These are phyloP conservation scores for Ambrosia trifida DNA, from an alignment of 129 eudicot genomes.

Conservation along the genomic window DNA sequence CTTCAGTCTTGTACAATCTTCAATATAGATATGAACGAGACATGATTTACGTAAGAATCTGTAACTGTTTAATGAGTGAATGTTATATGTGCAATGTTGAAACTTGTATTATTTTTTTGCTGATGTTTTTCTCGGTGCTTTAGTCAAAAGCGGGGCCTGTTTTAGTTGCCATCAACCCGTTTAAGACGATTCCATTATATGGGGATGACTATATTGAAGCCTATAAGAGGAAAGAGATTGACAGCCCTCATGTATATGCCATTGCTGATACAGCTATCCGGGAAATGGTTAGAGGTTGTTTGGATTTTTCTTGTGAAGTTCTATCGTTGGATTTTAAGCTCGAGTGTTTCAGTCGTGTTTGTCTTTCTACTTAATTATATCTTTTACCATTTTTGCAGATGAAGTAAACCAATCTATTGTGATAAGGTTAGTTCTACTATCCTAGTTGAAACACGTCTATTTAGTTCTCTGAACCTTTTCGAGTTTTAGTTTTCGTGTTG, in stretches of 20 bases:
- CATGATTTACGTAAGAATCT: slow-evolving; percentile 66
- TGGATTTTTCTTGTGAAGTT: neutral
- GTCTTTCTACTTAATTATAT: neutral
- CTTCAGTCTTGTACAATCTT: slow-evolving; percentile 79
- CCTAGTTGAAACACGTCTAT: slow-evolving; percentile 7
- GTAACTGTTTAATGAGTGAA: slow-evolving; percentile 21
- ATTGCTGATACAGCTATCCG: slow-evolving; percentile 74
- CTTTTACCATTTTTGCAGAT: slow-evolving; percentile 46
- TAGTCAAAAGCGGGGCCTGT: slow-evolving; percentile 97
- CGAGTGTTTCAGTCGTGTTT: slow-evolving; percentile 2
- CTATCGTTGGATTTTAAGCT: neutral
- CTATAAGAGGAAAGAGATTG: slow-evolving; percentile 53
- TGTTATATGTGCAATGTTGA: neutral
- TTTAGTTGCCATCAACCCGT: slow-evolving; percentile 84
- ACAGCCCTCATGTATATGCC: slow-evolving; percentile 96
- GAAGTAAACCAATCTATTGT: slow-evolving; percentile 92
- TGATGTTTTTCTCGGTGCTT: slow-evolving; percentile 20
- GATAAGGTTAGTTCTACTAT: slow-evolving; percentile 61
- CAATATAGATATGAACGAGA: slow-evolving; percentile 74
- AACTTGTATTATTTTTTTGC: slow-evolving; percentile 21
- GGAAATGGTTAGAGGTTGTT: slow-evolving; percentile 80
- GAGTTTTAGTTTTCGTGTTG: neutral
- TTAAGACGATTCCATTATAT: slow-evolving; percentile 67
- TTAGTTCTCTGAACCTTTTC: neutral
- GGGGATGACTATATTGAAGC: slow-evolving; percentile 66